These are phyloP conservation scores for Colletotrichum agaves DNA, from an alignment of 2,329 filamentous ascomycete species.

Conservation along the genomic window DNA sequence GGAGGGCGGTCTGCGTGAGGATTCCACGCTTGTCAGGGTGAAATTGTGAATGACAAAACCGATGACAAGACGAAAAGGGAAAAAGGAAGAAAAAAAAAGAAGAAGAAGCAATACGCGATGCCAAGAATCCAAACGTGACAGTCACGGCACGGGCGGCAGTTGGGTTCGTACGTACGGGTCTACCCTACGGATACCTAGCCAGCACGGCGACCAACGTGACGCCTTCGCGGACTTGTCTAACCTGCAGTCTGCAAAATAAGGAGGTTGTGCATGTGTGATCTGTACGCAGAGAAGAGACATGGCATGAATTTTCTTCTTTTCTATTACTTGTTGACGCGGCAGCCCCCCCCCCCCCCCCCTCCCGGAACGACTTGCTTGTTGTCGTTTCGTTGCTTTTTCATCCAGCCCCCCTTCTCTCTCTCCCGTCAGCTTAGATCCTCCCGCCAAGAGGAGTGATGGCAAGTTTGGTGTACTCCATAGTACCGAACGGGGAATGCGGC, in stretches of 20 bases:
- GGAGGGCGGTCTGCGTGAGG: not conserved
- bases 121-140: not conserved
- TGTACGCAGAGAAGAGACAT: slow-evolving; percentile 3
- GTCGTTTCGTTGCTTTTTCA: not conserved
- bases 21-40: not conserved
- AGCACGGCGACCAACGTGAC: not conserved
- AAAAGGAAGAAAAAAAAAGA: no score
- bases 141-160: not conserved
- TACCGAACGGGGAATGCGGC: not conserved
- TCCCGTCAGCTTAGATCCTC: not conserved
- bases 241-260: slow-evolving; percentile 25
- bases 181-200: not conserved
- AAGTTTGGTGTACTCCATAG: no score
- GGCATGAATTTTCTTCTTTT: slow-evolving; percentile 1
- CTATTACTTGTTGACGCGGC: not conserved
- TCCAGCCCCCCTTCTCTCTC: not conserved
- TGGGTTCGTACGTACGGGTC: not conserved
- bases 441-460: not conserved
- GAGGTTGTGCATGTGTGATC: slow-evolving; percentile 13
- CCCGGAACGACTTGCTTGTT: slow-evolving; percentile 18
- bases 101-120: not conserved
- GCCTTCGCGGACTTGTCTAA: slow-evolving; percentile 2
- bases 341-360: no score
- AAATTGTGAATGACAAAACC: not conserved
- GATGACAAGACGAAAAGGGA: not conserved